Conservation (phyloP, 2,329 filamentous ascomycete species). For the Xylariaceae sp. region DNA sequence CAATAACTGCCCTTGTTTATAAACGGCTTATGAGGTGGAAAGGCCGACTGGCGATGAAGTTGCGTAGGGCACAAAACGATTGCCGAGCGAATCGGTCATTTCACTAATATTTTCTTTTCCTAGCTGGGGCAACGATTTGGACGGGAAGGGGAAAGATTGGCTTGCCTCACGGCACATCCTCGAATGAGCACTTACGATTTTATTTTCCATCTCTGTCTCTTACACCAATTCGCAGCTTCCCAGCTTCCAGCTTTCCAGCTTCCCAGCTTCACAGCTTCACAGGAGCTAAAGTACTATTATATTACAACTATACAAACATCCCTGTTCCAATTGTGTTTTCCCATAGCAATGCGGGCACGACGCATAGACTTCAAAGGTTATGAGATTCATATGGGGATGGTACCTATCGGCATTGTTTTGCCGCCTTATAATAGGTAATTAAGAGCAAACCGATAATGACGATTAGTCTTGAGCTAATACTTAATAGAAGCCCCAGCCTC, state of each 20-base stretch:
- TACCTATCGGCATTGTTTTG: too few relatives aligned
- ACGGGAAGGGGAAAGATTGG: constrained; percentile 31
- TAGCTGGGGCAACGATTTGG: constrained; percentile 9
- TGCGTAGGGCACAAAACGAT: constrained; percentile 22
- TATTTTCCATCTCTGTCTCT: constrained; percentile 19
- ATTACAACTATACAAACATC: background rate
- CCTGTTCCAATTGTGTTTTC: too few relatives aligned
- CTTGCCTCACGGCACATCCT: constrained; percentile 34
- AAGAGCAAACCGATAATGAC: too few relatives aligned
- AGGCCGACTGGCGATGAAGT: constrained; percentile 28
- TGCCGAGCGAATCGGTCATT: constrained; percentile 6
- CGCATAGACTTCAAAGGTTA: too few relatives aligned
- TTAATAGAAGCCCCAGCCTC: too few relatives aligned
- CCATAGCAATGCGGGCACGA: too few relatives aligned
- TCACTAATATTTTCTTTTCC: constrained; percentile 12
- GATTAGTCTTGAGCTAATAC: too few relatives aligned
- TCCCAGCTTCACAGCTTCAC: constrained; percentile 1
- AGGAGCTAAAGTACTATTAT: background rate
- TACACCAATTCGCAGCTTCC: background rate
- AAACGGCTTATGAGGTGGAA: constrained; percentile 6
- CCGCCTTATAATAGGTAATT: too few relatives aligned
- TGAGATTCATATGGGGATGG: too few relatives aligned
- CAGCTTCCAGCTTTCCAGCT: too few relatives aligned
- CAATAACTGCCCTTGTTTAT: constrained; percentile 1
- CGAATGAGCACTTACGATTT: constrained; percentile 13